Base-by-base conservation (phyloP, 2,329 filamentous ascomycete species). In the Pseudonectria foliicola region DNA sequence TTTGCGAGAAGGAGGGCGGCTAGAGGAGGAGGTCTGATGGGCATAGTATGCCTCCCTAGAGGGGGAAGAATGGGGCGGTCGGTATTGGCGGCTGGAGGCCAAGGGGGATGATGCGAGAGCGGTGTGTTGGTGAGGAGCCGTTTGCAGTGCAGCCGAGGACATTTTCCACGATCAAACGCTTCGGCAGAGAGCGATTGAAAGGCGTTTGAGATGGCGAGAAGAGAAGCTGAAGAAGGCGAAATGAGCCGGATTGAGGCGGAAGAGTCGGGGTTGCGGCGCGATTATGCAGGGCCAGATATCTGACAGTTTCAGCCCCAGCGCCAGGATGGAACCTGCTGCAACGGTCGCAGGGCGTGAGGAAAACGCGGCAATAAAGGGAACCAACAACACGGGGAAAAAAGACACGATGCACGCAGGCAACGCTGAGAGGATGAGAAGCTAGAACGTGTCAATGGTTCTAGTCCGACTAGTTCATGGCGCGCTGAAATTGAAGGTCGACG, bases 81-180 rank as follows among this genome's bases (percentile, higher is more conserved):
- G 62, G 58, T 77, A 75, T 43, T 71, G 70, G 44, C 66, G 67
- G 51, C 60, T 66, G 33, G 68, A 61, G 29, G 66, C 57, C 43
- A 73, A 62, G 45, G 72, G 66, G 46, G 70, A 67, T 40, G 68
- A 63, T 36, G 67, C 60, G 48, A 71, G 56, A 44, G 65, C 62
- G 43, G 65, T 62, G 54, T 71, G 70, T 55, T 73, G 71, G 58
- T 75, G 73, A 50, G 73, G 66, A 55, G 69, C 63, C 45, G 73
- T 64, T 61, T 82, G 78, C 56, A 82, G 63, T 50, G 73, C 73
- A 67, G 77, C 73, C 60, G 73, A 77, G 62, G 55, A 61, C 59
- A 61, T 62, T 38, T 53, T 61, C 41, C 47, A 50, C 47, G 46
- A 46, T 38, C 37, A 41, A 41, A 52, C 50, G 47, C 45, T 50